Percentiles rank a stretch among this genome's conserved stretches.
phyloP scores from a whole-genome alignment of 345 rosid species.

The Acer saccharum region DNA sequence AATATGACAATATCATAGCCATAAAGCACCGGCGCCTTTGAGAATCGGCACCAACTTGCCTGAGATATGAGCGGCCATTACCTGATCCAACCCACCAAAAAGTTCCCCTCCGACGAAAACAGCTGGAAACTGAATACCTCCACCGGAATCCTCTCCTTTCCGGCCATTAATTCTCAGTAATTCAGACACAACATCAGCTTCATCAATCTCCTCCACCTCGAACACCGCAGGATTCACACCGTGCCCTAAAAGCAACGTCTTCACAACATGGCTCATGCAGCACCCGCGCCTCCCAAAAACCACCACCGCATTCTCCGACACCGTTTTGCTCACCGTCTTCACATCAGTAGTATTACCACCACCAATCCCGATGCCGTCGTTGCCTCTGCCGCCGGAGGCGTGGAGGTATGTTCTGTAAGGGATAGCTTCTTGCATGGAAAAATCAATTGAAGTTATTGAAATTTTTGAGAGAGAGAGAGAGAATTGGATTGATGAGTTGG shows the following conservation, averaged over 20 bases:
- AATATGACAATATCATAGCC: slow-evolving; percentile 59
- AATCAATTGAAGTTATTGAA: background rate
- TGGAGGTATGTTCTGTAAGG: slow-evolving; percentile 41
- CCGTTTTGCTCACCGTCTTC: slow-evolving; percentile 35
- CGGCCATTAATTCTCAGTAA: slow-evolving; percentile 26
- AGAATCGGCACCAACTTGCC: slow-evolving; percentile 86
- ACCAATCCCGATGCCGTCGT: background rate
- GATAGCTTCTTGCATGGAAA: slow-evolving; percentile 60
- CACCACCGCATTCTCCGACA: slow-evolving; percentile 59
- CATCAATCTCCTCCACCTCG: slow-evolving; percentile 63
- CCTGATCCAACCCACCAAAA: slow-evolving; percentile 84
- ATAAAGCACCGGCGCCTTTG: slow-evolving; percentile 78
- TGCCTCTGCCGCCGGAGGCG: slow-evolving; percentile 17
- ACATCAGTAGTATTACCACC: background rate
- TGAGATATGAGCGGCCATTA: slow-evolving; percentile 79
- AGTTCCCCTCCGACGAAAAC: slow-evolving; percentile 79
- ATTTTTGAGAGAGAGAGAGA: slow-evolving; percentile 1
- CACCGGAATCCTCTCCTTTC: slow-evolving; percentile 15
- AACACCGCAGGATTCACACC: slow-evolving; percentile 75
- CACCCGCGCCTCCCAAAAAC: slow-evolving; percentile 70
- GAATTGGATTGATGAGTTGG: background rate
- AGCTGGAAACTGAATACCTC: slow-evolving; percentile 56
- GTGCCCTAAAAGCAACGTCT: slow-evolving; percentile 58
- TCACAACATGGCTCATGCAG: slow-evolving; percentile 79
- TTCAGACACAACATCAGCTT: slow-evolving; percentile 39